Conservation (phyloP, 306 rosid genomes). For the Vigna hirtella region DNA sequence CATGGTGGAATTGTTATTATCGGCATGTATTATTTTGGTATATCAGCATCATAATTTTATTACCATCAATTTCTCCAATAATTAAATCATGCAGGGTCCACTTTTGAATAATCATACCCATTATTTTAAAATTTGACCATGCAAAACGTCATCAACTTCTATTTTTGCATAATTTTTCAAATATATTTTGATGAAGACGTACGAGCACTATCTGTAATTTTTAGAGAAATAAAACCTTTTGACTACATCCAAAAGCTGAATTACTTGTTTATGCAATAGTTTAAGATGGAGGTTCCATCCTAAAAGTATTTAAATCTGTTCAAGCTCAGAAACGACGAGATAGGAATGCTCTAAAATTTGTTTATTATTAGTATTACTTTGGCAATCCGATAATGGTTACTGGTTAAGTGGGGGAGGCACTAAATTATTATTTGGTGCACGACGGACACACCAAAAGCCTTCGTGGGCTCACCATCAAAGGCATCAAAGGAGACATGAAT, state of each 20-base stretch:
- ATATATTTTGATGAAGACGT: too few species aligned
- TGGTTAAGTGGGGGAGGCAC: slow-evolving; percentile 32
- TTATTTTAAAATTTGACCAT: slow-evolving; percentile 16
- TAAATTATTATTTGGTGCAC: slow-evolving; percentile 41
- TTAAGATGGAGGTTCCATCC: not conserved
- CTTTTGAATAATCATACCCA: not conserved
- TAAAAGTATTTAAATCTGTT: not conserved
- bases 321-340: not conserved
- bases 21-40: not conserved
- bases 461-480: slow-evolving; percentile 45
- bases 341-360: not conserved
- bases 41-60: slow-evolving; percentile 17
- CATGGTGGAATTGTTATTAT: not conserved
- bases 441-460: slow-evolving; percentile 47
- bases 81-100: slow-evolving; percentile 25
- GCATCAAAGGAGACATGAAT: slow-evolving; percentile 30
- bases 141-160: not conserved
- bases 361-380: not conserved
- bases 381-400: not conserved
- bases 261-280: not conserved
- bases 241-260: not conserved
- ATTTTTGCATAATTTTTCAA: not conserved
- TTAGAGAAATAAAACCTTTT: not conserved
- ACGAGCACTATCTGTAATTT: too few species aligned
- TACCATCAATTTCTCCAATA: slow-evolving; percentile 28